A percentile compares a stretch with the other conserved stretches of the same genome.
Evolutionary conservation across 2,329 filamentous ascomycete genomes (phyloP).

Genomic region (Trichoderma guizhouense): DNA sequence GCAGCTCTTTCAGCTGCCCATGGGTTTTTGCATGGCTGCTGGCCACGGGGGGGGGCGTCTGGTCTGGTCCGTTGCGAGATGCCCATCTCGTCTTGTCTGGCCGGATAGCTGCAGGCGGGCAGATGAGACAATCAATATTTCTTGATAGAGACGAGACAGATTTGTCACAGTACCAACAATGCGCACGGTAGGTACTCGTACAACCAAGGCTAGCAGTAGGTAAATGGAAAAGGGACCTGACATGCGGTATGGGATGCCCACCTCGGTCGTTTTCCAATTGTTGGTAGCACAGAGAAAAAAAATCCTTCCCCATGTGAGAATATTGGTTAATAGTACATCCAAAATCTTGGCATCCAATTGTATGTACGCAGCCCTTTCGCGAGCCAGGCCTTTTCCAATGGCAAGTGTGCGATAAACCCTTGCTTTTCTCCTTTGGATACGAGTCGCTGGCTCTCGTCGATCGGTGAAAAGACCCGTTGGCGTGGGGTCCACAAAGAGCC

Average conservation of each 20-base stretch:
- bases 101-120: neutral
- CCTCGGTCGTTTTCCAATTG: neutral
- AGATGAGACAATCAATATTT: neutral
- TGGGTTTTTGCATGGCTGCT: neutral
- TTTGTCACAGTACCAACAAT: neutral
- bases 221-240: neutral
- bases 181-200: neutral
- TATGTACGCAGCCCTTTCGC: neutral
- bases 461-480: neutral
- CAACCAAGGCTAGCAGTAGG: neutral
- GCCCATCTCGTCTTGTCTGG: neutral
- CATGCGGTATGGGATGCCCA: neutral
- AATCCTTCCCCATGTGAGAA: neutral
- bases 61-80: neutral
- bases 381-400: neutral
- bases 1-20: slow-evolving; percentile 16
- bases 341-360: neutral
- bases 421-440: neutral
- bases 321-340: neutral
- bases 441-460: neutral
- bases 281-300: neutral
- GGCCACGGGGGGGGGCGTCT: neutral
- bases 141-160: neutral
- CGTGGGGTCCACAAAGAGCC: slow-evolving; percentile 9
- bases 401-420: neutral